Evolutionary conservation across 2,329 filamentous ascomycete species (phyloP).

Genomic region (Bipolaris gigantea): DNA sequence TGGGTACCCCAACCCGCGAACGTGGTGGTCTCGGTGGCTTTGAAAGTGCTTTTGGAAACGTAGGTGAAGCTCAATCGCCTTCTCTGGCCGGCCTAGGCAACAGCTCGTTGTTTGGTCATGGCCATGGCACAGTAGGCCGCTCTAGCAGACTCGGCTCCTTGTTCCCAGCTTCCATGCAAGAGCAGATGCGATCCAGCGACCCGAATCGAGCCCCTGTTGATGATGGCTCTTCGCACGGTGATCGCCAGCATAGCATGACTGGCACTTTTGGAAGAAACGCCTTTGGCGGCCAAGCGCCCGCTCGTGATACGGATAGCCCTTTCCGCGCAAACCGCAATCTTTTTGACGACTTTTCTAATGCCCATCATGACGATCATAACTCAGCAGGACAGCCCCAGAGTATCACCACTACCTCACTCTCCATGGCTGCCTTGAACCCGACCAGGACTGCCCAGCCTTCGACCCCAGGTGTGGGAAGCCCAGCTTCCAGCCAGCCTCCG

Average conservation of each 20-base stretch:
- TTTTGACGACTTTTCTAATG: conserved; percentile 45
- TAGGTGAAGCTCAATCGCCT: conserved; percentile 78
- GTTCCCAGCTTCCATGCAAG: conserved; percentile 87
- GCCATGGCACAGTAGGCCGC: conserved; percentile 68
- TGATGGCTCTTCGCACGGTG: conserved; percentile 50
- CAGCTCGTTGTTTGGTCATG: conserved; percentile 64
- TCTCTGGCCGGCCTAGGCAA: conserved; percentile 67
- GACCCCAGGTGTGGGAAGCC: conserved; percentile 47
- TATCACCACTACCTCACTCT: conserved; percentile 35
- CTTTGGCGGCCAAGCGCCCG: conserved; percentile 49
- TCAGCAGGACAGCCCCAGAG: conserved; percentile 23
- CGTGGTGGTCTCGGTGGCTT: conserved; percentile 57
- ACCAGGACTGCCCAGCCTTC: conserved; percentile 40
- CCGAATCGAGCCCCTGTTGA: conserved; percentile 57
- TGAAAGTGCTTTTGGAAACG: conserved; percentile 66
- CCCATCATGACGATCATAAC: conserved; percentile 33
- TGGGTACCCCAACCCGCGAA: conserved; percentile 72
- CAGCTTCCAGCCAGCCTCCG: conserved; percentile 68
- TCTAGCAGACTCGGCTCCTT: conserved; percentile 83
- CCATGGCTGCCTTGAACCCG: conserved; percentile 38
- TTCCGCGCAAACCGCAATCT: conserved; percentile 44
- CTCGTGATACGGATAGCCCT: conserved; percentile 47
- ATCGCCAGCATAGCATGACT: conserved; percentile 53
- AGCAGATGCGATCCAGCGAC: conserved; percentile 72
- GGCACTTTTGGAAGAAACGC: conserved; percentile 68